These are phyloP conservation scores for Stagonosporopsis chrysanthemi DNA, from an alignment of 2,329 filamentous ascomycete genomes.

Conservation along the genomic window DNA sequence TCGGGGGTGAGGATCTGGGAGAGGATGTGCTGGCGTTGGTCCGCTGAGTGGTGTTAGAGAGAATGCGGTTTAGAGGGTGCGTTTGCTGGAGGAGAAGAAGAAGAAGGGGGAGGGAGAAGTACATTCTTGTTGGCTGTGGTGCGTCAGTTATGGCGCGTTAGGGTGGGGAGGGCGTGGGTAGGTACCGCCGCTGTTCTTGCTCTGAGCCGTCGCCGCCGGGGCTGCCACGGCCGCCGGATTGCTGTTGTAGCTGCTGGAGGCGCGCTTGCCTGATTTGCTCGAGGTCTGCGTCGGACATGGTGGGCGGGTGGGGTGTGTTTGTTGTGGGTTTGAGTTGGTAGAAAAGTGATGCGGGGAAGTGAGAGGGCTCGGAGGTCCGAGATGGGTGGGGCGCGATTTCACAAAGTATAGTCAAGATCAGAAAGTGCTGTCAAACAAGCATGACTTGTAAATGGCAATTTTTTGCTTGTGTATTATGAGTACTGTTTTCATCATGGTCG, in stretches of 20 bases:
- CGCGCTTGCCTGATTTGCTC: constrained; percentile 91
- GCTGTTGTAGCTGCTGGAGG: constrained; percentile 88
- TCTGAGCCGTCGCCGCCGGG: constrained; percentile 57
- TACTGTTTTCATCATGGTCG: neutral
- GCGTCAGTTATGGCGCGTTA: neutral
- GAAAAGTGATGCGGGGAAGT: constrained; percentile 17
- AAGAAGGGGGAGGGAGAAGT: neutral
- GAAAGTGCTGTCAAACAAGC: neutral
- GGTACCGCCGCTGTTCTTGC: constrained; percentile 60
- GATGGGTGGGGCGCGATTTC: constrained; percentile 10
- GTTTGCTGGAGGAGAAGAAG: neutral
- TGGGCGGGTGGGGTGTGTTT: constrained; percentile 1
- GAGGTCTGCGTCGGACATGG: constrained; percentile 71
- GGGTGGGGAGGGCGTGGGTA: neutral
- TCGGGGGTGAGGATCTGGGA: constrained; percentile 94
- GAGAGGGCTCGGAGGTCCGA: constrained; percentile 12
- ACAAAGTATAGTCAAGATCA: neutral
- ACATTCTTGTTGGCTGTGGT: constrained; percentile 33
- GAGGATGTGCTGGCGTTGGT: constrained; percentile 79
- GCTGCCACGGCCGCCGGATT: constrained; percentile 60
- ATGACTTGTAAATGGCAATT: neutral
- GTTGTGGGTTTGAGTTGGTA: constrained; percentile 1
- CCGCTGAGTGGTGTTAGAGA: constrained; percentile 57
- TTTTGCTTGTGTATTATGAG: neutral
- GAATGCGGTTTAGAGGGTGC: constrained; percentile 28